Percentiles rank a stretch among this genome's conserved stretches.
Conservation (phyloP, 1,139 yeast species). For the Magnusiomyces clavatus region DNA sequence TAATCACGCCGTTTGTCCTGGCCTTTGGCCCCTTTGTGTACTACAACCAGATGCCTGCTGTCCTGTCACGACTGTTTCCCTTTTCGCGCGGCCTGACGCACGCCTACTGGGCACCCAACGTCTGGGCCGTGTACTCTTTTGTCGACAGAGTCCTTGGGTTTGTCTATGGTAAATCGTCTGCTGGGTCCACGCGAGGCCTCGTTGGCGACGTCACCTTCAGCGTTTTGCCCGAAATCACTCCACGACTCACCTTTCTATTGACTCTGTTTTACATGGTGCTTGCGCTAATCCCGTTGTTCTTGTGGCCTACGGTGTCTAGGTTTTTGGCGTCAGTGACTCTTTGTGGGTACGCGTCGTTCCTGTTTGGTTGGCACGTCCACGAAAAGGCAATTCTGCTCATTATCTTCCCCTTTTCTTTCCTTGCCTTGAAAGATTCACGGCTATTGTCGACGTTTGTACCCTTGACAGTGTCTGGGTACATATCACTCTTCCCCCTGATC, state of each 20-base stretch:
- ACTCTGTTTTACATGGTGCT: constrained; percentile 73
- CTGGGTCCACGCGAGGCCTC: constrained; percentile 67
- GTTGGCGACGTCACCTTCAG: constrained; percentile 86
- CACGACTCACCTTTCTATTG: constrained; percentile 65
- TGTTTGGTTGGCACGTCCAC: constrained; percentile 99
- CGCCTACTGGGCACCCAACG: constrained; percentile 98
- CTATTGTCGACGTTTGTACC: constrained; percentile 49
- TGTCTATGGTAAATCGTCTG: constrained; percentile 32
- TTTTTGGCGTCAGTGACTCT: constrained; percentile 79
- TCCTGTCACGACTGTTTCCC: constrained; percentile 71
- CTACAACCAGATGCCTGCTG: constrained; percentile 54
- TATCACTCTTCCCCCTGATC: constrained; percentile 80
- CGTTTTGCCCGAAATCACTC: constrained; percentile 72
- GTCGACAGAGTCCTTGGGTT: constrained; percentile 62
- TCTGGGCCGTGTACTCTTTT: constrained; percentile 92
- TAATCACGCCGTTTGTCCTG: constrained; percentile 49
- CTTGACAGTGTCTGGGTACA: constrained; percentile 73
- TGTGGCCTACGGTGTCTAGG: constrained; percentile 67
- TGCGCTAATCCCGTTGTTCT: constrained; percentile 66
- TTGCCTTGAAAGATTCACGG: constrained; percentile 65
- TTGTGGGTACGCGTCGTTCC: constrained; percentile 84
- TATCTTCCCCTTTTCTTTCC: constrained; percentile 80
- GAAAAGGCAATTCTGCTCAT: constrained; percentile 89
- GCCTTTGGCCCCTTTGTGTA: constrained; percentile 81
- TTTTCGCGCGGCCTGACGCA: constrained; percentile 94